Evolutionary conservation across 768 basidiomycete species (phyloP).

Genomic region (Suillus brevipes): DNA sequence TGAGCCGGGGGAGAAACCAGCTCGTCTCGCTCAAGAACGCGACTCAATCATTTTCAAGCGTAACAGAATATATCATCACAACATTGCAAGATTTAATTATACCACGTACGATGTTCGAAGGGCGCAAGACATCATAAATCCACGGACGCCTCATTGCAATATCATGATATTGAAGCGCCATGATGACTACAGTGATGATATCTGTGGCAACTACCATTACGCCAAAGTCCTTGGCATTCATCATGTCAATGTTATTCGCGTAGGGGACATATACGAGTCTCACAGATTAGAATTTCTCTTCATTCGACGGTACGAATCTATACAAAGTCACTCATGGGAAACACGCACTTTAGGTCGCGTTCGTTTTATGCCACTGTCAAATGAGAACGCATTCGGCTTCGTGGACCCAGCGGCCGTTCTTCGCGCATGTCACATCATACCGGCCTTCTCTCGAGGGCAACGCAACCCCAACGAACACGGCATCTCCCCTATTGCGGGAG

Average conservation of each 20-base stretch:
- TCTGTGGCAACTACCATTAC: slow-evolving; percentile 10
- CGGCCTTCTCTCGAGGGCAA: slow-evolving; percentile 12
- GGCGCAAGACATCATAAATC: slow-evolving; percentile 41
- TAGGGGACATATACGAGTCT: slow-evolving; percentile 4
- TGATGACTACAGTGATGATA: neutral
- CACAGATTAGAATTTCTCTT: slow-evolving; percentile 6
- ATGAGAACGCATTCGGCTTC: no score
- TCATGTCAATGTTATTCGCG: slow-evolving; percentile 13
- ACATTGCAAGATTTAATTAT: slow-evolving; percentile 26
- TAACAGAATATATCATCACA: slow-evolving; percentile 8
- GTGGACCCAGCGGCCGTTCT: no score
- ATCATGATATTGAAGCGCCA: no score
- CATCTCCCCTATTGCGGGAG: neutral
- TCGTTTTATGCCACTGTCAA: slow-evolving; percentile 5
- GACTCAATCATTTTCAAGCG: slow-evolving; percentile 16
- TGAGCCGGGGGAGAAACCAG: neutral
- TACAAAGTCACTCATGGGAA: neutral
- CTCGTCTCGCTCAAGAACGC: no score
- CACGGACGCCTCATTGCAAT: slow-evolving; percentile 16
- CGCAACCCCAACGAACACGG: neutral
- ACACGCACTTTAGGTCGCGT: slow-evolving; percentile 9
- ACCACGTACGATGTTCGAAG: slow-evolving; percentile 39
- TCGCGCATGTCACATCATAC: no score
- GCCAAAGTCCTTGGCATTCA: slow-evolving; percentile 19
- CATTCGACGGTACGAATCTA: slow-evolving; percentile 6